phyloP scores from a whole-genome alignment of 192 early-diverging fungal genomes.

The Thoreauomyces humboldtii region DNA sequence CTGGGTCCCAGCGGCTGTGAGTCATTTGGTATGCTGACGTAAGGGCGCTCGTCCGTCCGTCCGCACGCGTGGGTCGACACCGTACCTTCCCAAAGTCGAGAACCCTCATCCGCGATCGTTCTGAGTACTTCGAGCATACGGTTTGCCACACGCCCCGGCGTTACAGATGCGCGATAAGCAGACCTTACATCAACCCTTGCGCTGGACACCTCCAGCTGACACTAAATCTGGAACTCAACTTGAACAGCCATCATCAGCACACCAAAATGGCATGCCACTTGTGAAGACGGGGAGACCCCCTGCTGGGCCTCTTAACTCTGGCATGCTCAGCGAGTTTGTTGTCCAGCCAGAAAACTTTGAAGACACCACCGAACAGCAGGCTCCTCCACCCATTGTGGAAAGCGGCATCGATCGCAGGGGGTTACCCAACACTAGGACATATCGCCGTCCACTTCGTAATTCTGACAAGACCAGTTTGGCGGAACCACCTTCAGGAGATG shows the following conservation, averaged over 20 bases:
- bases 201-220: background rate
- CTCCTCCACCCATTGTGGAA: slow-evolving; percentile 10
- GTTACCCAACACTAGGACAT: slow-evolving; percentile 24
- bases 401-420: slow-evolving; percentile 21
- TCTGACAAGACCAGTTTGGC: background rate
- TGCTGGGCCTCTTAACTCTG: background rate
- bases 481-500: background rate
- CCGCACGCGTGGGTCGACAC: no score
- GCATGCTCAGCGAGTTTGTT: slow-evolving; percentile 37
- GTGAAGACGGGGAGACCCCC: background rate
- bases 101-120: no score
- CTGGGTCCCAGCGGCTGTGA: no score
- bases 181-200: background rate
- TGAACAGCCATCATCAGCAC: background rate
- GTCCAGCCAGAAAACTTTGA: slow-evolving; percentile 28
- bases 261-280: no score
- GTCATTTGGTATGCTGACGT: no score
- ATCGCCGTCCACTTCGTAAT: slow-evolving; percentile 17
- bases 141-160: background rate
- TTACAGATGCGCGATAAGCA: slow-evolving; percentile 3
- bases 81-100: no score
- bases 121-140: background rate
- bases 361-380: slow-evolving; percentile 13
- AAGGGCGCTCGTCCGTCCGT: no score
- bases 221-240: background rate